Conservation (phyloP, 1,284 basidiomycete species). For the Sporisorium exsertum region DNA sequence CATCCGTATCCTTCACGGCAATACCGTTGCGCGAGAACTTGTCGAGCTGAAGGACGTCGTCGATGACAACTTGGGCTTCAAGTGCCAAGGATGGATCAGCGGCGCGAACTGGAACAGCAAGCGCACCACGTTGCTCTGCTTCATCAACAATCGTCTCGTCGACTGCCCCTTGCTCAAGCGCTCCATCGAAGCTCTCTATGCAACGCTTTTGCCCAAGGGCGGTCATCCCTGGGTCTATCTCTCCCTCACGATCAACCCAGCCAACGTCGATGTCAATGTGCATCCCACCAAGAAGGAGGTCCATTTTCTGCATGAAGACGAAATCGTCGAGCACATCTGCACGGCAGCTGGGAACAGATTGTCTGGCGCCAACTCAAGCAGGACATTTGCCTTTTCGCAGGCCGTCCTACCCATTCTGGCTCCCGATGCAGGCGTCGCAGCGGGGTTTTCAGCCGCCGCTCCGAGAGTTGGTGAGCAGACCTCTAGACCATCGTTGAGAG, state of each 20-base stretch:
- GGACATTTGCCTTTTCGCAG: slow-evolving; percentile 58
- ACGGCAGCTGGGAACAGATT: slow-evolving; percentile 41
- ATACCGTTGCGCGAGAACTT: slow-evolving; percentile 83
- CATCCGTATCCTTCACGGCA: slow-evolving; percentile 85
- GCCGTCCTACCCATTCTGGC: slow-evolving; percentile 37
- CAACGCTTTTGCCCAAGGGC: slow-evolving; percentile 88
- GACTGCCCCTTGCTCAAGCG: slow-evolving; percentile 89
- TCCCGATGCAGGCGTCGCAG: slow-evolving; percentile 4
- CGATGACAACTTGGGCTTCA: slow-evolving; percentile 44
- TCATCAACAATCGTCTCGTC: slow-evolving; percentile 96
- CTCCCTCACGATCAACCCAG: slow-evolving; percentile 85
- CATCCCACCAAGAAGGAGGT: slow-evolving; percentile 98
- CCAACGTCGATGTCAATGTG: slow-evolving; percentile 94
- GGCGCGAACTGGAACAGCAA: slow-evolving; percentile 90
- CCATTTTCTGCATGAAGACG: slow-evolving; percentile 92
- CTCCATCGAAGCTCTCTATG: slow-evolving; percentile 88
- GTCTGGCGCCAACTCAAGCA: slow-evolving; percentile 58
- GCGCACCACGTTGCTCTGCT: slow-evolving; percentile 86
- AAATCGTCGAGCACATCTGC: slow-evolving; percentile 84
- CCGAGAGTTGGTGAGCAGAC: background rate
- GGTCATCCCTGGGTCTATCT: slow-evolving; percentile 91
- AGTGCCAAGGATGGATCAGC: slow-evolving; percentile 79
- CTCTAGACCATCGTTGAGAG: slow-evolving; percentile 12
- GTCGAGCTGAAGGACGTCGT: slow-evolving; percentile 71
- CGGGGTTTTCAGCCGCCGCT: background rate